These are phyloP conservation scores for Nitzschia sp. DNA, from an alignment of 108 stramenopile species.

Conservation along the genomic window DNA sequence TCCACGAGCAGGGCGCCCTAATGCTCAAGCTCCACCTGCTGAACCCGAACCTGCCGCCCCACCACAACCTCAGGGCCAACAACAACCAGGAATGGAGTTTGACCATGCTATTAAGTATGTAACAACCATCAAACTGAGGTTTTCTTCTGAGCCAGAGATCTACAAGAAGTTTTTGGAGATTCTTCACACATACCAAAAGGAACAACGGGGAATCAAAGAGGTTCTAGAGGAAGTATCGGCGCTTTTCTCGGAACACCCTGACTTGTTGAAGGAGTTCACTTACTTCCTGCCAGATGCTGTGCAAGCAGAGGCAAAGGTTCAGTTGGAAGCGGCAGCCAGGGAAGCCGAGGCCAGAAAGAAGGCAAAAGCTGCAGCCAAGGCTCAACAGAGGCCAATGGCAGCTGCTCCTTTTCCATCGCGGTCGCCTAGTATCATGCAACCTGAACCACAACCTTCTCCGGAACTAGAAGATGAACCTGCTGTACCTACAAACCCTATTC, in stretches of 20 bases:
- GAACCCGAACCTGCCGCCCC: conserved; percentile 1
- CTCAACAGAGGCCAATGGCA: conserved; percentile 29
- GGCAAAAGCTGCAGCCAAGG: conserved; percentile 14
- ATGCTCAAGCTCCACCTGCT: neutral
- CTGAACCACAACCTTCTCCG: conserved; percentile 28
- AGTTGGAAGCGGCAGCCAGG: conserved; percentile 80
- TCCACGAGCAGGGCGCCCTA: neutral
- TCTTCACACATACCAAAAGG: conserved; percentile 98
- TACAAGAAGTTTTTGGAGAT: conserved; percentile 98
- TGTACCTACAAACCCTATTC: conserved; percentile 37
- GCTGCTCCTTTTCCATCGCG: conserved; percentile 11
- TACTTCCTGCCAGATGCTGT: conserved; percentile 99
- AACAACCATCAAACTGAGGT: conserved; percentile 94
- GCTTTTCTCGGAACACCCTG: conserved; percentile 97
- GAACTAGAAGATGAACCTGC: conserved; percentile 21
- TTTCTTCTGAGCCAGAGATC: conserved; percentile 90
- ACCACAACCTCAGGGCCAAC: conserved; percentile 25
- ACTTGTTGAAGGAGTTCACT: conserved; percentile 97
- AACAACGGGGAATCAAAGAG: conserved; percentile 97
- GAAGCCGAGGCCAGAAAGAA: conserved; percentile 82
- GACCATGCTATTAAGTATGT: conserved; percentile 99
- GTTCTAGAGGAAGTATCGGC: conserved; percentile 93
- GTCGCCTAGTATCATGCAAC: conserved; percentile 11
- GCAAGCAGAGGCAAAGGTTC: conserved; percentile 93
- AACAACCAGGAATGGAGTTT: conserved; percentile 87